Percentiles rank a stretch among this genome's conserved stretches.
Conservation (phyloP, 2,329 filamentous ascomycete genomes). For the Ophiobolus disseminans region DNA sequence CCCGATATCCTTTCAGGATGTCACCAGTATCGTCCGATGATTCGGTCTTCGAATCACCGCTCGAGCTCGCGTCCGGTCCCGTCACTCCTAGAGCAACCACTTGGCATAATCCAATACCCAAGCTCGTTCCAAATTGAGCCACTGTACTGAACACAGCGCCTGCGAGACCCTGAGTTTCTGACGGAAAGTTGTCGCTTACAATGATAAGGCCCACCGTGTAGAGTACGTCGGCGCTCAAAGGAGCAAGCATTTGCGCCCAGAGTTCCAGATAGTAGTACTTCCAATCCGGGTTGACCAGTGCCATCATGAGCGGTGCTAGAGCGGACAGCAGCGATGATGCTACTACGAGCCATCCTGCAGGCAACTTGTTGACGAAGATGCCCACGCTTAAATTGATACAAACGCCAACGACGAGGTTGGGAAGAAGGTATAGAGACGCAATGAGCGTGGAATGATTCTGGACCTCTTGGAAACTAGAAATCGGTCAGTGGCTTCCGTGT, state of each 20-base stretch:
- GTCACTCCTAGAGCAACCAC: not conserved
- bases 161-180: not conserved
- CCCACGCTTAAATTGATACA: not conserved
- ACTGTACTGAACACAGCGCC: not conserved
- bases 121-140: not conserved
- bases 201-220: not conserved
- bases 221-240: not conserved
- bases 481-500: not conserved
- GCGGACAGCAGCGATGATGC: not conserved
- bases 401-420: not conserved
- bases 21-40: not conserved
- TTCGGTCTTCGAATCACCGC: not conserved
- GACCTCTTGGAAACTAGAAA: not conserved
- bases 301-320: not conserved
- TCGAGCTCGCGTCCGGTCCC: not conserved
- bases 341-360: not conserved
- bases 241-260: not conserved
- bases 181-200: not conserved
- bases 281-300: not conserved
- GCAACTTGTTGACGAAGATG: not conserved
- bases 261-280: not conserved
- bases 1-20: not conserved
- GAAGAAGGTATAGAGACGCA: not conserved
- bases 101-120: not conserved
- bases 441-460: not conserved